Percentiles rank a stretch among this genome's conserved stretches.
phyloP scores from a whole-genome alignment of 2,329 filamentous ascomycete genomes.

The Alternaria ventricosa region DNA sequence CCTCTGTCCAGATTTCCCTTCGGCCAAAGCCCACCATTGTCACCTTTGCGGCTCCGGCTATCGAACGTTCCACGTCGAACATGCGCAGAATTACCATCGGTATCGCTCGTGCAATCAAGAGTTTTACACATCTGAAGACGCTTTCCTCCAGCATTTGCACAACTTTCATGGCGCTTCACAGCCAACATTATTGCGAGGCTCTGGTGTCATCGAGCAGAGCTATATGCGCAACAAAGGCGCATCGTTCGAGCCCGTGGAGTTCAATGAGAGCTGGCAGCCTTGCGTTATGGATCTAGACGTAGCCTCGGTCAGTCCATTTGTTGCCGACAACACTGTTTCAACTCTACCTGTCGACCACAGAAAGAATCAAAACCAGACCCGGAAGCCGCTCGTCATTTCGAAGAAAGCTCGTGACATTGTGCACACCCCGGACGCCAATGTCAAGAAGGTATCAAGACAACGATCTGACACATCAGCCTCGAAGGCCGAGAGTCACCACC shows the following conservation, averaged over 20 bases:
- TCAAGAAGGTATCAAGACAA: constrained; percentile 25
- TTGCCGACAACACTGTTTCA: constrained; percentile 12
- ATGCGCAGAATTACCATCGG: constrained; percentile 42
- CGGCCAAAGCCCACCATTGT: constrained; percentile 45
- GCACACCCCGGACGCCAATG: neutral
- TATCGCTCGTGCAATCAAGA: constrained; percentile 44
- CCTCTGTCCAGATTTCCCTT: constrained; percentile 41
- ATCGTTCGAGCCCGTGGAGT: constrained; percentile 44
- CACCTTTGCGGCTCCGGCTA: constrained; percentile 46
- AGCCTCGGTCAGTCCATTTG: constrained; percentile 37
- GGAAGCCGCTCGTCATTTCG: constrained; percentile 18
- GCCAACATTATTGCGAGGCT: constrained; percentile 33
- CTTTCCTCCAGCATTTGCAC: constrained; percentile 45
- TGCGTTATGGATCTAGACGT: constrained; percentile 33
- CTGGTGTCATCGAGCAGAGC: constrained; percentile 40
- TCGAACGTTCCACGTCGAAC: constrained; percentile 39
- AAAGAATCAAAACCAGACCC: constrained; percentile 8
- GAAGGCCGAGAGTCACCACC: constrained; percentile 24
- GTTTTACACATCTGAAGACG: constrained; percentile 42
- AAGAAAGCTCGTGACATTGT: constrained; percentile 21
- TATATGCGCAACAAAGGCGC: constrained; percentile 46
- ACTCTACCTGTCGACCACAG: neutral
- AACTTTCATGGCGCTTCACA: constrained; percentile 41
- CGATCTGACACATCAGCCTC: constrained; percentile 23
- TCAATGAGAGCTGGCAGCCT: constrained; percentile 42